Conservation (phyloP, 1,284 basidiomycete species). For the Acaromyces ingoldii region DNA sequence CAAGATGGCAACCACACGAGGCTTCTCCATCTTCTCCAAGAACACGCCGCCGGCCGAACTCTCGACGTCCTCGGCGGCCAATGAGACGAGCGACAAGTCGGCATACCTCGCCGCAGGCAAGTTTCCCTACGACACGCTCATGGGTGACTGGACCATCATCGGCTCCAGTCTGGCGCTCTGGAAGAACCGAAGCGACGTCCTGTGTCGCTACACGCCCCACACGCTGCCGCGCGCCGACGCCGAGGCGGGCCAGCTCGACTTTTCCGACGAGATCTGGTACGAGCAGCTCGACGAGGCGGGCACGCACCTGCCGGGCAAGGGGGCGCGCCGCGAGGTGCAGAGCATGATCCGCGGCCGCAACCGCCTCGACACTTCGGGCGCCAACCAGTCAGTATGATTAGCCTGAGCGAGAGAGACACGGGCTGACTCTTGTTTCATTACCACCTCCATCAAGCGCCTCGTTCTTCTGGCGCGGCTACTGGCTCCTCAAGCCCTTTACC, state of each 20-base stretch:
- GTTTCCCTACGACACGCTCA: constrained; percentile 53
- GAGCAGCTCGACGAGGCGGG: constrained; percentile 55
- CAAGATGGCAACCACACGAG: too few relatives aligned
- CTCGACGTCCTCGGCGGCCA: too few relatives aligned
- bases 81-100: too few relatives aligned
- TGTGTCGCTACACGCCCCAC: constrained; percentile 54
- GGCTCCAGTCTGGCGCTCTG: constrained; percentile 57
- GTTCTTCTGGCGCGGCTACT: constrained; percentile 57
- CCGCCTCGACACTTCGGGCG: constrained; percentile 27
- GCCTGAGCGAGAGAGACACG: too few relatives aligned
- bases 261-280: constrained; percentile 42
- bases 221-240: constrained; percentile 12
- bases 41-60: too few relatives aligned
- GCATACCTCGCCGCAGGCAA: too few relatives aligned
- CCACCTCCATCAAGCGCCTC: too few relatives aligned
- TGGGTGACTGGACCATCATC: constrained; percentile 56
- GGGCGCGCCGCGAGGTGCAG: constrained; percentile 35
- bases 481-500: constrained; percentile 54
- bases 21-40: too few relatives aligned
- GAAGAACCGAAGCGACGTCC: constrained; percentile 57
- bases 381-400: constrained; percentile 38
- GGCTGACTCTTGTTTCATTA: too few relatives aligned
- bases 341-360: constrained; percentile 54
- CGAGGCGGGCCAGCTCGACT: neutral
- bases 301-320: constrained; percentile 41